These are phyloP conservation scores for Hibiscus syriacus DNA, from an alignment of 345 rosid species.

Conservation along the genomic window DNA sequence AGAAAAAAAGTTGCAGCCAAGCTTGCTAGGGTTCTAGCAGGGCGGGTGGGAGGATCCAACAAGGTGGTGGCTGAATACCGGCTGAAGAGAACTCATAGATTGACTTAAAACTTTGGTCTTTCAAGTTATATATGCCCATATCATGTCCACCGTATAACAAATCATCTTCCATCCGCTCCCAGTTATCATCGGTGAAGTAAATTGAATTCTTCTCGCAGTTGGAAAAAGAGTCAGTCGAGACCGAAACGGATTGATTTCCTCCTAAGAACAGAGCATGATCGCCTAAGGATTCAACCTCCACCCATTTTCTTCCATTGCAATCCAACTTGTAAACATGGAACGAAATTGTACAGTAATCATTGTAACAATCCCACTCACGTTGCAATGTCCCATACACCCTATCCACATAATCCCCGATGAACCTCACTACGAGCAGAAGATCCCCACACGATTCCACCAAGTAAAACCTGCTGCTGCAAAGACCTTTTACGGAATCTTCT, in stretches of 20 bases:
- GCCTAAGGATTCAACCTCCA: not conserved
- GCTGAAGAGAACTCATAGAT: not conserved
- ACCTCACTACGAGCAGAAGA: not conserved
- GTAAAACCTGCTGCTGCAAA: not conserved
- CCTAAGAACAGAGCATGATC: constrained; percentile 2
- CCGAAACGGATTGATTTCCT: not conserved
- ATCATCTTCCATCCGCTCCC: not conserved
- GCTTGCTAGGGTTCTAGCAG: too few species aligned
- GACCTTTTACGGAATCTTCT: not conserved
- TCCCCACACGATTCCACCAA: not conserved
- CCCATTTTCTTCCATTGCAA: not conserved
- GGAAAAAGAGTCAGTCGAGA: not conserved
- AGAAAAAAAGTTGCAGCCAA: too few species aligned
- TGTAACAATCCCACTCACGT: not conserved
- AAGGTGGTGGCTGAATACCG: not conserved
- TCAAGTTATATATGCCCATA: constrained; percentile 1
- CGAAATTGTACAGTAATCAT: not conserved
- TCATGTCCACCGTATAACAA: not conserved
- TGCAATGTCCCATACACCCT: not conserved
- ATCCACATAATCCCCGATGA: not conserved
- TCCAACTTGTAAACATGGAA: not conserved
- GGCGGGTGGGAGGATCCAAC: not conserved
- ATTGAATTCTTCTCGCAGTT: not conserved
- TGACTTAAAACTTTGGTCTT: not conserved
- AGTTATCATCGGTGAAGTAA: constrained; percentile 5